These are phyloP conservation scores for Dichotomocladium elegans DNA, from an alignment of 371 early-diverging fungal genomes.

Conservation along the genomic window DNA sequence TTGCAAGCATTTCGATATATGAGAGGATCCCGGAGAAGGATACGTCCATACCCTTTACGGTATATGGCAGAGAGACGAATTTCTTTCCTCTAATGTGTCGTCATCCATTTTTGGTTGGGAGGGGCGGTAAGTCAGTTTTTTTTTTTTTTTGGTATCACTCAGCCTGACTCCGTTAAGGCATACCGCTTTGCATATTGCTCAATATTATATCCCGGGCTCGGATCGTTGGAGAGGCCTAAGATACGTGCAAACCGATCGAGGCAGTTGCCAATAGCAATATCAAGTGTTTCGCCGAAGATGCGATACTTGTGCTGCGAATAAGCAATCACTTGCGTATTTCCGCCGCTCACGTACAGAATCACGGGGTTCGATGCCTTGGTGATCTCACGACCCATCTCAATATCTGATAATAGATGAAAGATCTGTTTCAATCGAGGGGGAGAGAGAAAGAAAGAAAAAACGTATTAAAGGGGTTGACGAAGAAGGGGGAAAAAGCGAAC, in stretches of 20 bases:
- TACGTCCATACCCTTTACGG: conserved; percentile 99
- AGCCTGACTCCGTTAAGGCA: background rate
- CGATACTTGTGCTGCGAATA: conserved; percentile 92
- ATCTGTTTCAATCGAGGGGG: too few relatives aligned
- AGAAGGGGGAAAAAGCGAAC: too few relatives aligned
- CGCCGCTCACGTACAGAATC: conserved; percentile 99
- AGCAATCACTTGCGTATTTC: conserved; percentile 99
- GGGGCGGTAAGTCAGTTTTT: too few relatives aligned
- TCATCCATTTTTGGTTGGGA: too few relatives aligned
- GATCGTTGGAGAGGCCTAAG: conserved; percentile 93
- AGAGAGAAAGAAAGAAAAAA: too few relatives aligned
- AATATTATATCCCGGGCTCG: conserved; percentile 98
- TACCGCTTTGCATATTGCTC: conserved; percentile 93
- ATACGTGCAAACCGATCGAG: conserved; percentile 98
- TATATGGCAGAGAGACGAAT: conserved; percentile 92
- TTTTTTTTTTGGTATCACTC: background rate
- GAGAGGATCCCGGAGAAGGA: conserved; percentile 97
- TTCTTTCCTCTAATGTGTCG: conserved; percentile 85
- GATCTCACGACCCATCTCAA: conserved; percentile 99
- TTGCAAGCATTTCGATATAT: conserved; percentile 78
- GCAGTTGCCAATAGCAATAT: conserved; percentile 99
- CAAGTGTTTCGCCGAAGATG: conserved; percentile 99
- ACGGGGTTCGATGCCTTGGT: conserved; percentile 97
- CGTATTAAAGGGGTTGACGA: too few relatives aligned
- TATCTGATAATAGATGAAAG: conserved; percentile 76